Conservation (phyloP, 2,329 filamentous ascomycete species). For the Aspergillus carbonarius region DNA sequence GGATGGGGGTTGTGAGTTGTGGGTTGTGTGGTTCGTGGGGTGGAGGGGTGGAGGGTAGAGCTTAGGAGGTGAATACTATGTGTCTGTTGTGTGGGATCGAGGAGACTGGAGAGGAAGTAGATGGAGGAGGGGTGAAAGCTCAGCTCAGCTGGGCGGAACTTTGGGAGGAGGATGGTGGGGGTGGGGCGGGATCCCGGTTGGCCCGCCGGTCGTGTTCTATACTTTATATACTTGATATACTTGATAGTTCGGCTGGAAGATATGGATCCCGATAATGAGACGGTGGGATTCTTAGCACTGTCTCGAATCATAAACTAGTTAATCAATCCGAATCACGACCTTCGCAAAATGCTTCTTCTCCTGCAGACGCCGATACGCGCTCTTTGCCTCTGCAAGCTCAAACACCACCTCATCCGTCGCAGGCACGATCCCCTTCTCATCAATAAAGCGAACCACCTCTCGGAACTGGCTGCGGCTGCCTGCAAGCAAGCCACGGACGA, state of each 20-base stretch:
- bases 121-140: background rate
- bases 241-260: too few species aligned
- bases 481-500: constrained; percentile 1
- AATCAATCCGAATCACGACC: constrained; percentile 6
- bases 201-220: background rate
- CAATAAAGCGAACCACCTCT: constrained; percentile 4
- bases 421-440: constrained; percentile 4
- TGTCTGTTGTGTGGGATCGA: background rate
- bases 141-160: background rate
- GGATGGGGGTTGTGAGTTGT: background rate
- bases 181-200: background rate
- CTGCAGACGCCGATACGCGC: constrained; percentile 3
- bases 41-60: too few species aligned
- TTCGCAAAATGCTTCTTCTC: constrained; percentile 9
- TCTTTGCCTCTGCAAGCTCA: constrained; percentile 3
- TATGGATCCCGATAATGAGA: too few species aligned
- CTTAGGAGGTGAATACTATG: too few species aligned
- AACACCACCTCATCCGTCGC: constrained; percentile 7
- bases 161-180: background rate
- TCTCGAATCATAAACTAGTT: background rate
- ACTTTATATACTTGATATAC: too few species aligned
- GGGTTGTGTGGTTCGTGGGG: background rate
- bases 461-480: background rate
- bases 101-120: background rate
- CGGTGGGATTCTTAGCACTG: too few species aligned